A percentile compares a stretch with the other conserved stretches of the same genome.
Evolutionary conservation across 371 early-diverging fungal species (phyloP).

Genomic region (Mortierella sp.): DNA sequence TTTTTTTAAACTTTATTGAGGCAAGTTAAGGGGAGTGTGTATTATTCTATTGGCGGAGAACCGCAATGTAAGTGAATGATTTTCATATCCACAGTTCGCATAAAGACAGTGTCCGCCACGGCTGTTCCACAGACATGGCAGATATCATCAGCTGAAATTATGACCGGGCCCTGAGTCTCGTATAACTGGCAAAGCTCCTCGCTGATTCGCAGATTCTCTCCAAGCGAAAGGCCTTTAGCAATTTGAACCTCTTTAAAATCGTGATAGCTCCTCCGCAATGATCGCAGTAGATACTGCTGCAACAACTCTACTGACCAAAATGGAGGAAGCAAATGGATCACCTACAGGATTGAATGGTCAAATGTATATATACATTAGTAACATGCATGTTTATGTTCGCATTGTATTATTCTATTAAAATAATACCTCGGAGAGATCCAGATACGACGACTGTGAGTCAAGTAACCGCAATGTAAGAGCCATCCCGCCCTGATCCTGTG

Average conservation of each 20-base stretch:
- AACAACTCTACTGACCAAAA: slow-evolving; percentile 75
- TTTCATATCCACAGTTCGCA: slow-evolving; percentile 61
- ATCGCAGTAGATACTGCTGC: slow-evolving; percentile 66
- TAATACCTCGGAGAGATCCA: slow-evolving; percentile 70
- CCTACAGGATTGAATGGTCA: slow-evolving; percentile 53
- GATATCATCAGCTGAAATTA: slow-evolving; percentile 60
- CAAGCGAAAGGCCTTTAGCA: slow-evolving; percentile 67
- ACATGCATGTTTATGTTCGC: neutral
- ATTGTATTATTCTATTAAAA: neutral
- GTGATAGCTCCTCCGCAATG: slow-evolving; percentile 66
- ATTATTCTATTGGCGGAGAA: neutral
- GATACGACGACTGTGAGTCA: slow-evolving; percentile 71
- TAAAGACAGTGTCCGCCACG: slow-evolving; percentile 66
- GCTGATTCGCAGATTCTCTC: slow-evolving; percentile 72
- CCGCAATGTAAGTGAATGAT: slow-evolving; percentile 72
- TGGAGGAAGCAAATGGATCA: slow-evolving; percentile 70
- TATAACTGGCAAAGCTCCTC: slow-evolving; percentile 61
- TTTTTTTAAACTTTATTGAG: neutral
- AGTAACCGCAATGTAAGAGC: slow-evolving; percentile 66
- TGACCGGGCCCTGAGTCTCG: slow-evolving; percentile 62
- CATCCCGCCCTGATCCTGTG: slow-evolving; percentile 60
- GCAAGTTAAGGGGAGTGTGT: neutral
- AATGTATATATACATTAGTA: neutral
- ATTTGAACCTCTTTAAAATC: slow-evolving; percentile 68
- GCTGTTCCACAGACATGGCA: slow-evolving; percentile 66